Conservation (phyloP, 2,329 filamentous ascomycete genomes). For the Xylaria sp. region DNA sequence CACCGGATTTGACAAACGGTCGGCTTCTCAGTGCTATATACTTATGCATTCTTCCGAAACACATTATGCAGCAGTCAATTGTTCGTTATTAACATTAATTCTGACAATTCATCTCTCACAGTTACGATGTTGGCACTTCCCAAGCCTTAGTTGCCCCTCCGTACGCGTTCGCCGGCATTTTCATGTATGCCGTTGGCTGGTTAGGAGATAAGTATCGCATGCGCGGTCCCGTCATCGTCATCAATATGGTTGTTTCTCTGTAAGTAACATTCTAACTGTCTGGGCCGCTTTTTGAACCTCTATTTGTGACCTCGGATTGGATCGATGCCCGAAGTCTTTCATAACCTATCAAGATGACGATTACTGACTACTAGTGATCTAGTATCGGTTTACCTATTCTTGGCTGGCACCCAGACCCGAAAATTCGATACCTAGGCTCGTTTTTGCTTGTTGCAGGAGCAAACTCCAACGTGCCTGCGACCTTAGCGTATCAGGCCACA, state of each 20-base stretch:
- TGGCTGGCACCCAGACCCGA: constrained; percentile 68
- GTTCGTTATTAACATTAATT: neutral
- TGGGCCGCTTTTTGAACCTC: neutral
- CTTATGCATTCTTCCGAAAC: neutral
- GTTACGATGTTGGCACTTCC: constrained; percentile 69
- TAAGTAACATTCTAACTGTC: neutral
- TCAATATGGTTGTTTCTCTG: constrained; percentile 73
- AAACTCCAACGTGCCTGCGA: constrained; percentile 79
- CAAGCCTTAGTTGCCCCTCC: constrained; percentile 79
- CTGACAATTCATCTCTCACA: constrained; percentile 42
- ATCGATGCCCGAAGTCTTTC: neutral
- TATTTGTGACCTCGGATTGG: neutral
- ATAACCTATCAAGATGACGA: neutral
- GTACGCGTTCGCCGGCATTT: constrained; percentile 71
- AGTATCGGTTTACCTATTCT: constrained; percentile 75
- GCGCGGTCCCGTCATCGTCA: constrained; percentile 72
- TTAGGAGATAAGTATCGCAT: constrained; percentile 73
- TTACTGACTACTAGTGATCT: neutral
- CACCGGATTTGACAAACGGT: neutral
- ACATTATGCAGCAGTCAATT: neutral
- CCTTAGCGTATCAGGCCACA: constrained; percentile 85
- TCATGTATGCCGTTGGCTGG: constrained; percentile 70
- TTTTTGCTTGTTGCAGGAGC: constrained; percentile 81
- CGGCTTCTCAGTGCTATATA: neutral
- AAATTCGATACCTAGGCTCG: constrained; percentile 76